A percentile compares a stretch with the other conserved stretches of the same genome.
Conservation (phyloP, 441 rosid genomes). For the Omphalea diandra region DNA sequence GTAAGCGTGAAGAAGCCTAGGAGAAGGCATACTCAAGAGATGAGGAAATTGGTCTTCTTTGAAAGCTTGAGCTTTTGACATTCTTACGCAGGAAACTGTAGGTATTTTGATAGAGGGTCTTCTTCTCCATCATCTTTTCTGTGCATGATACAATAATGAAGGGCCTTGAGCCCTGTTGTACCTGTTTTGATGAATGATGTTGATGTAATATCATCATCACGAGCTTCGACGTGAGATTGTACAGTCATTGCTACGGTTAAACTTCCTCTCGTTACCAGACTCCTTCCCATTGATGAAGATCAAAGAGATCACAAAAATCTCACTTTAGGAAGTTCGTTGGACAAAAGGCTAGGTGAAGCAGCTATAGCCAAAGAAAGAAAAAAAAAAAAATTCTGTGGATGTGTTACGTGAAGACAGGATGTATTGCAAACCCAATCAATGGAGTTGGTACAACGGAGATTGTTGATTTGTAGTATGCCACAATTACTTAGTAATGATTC, state of each 20-base stretch:
- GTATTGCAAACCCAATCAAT: no score
- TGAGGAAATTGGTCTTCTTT: not conserved
- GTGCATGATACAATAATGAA: not conserved
- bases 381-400: no score
- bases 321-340: not conserved
- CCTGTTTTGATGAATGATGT: not conserved
- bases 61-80: not conserved
- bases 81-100: not conserved
- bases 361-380: no score
- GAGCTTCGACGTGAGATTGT: not conserved
- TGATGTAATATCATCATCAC: not conserved
- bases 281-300: no score
- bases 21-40: not conserved
- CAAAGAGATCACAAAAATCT: not conserved
- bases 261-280: not conserved
- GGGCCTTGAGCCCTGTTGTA: not conserved
- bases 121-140: not conserved
- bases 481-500: no score
- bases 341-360: not conserved
- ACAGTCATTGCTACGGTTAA: not conserved
- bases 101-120: not conserved
- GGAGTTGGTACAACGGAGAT: no score
- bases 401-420: no score
- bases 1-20: not conserved
- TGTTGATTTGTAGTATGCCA: no score